phyloP scores from a whole-genome alignment of 768 basidiomycete genomes.

The Leccinum sublutescens region DNA sequence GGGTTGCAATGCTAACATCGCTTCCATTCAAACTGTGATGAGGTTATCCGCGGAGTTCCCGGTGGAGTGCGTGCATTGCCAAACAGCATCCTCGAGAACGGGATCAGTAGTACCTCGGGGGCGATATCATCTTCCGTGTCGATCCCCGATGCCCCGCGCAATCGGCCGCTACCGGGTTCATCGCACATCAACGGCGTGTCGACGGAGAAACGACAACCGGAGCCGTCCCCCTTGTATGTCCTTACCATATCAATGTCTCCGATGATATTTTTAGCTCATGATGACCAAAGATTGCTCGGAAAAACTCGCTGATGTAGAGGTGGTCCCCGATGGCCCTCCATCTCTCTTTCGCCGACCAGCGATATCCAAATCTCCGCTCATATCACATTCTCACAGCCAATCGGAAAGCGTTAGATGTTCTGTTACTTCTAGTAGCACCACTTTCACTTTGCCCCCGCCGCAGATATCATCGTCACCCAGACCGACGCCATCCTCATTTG shows the following conservation, averaged over 20 bases:
- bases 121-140: constrained; percentile 22
- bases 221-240: constrained; percentile 26
- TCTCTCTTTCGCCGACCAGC: constrained; percentile 39
- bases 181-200: constrained; percentile 18
- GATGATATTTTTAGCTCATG: constrained; percentile 10
- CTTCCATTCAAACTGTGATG: constrained; percentile 18
- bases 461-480: constrained; percentile 38
- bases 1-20: constrained; percentile 23
- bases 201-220: constrained; percentile 18
- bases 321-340: constrained; percentile 12
- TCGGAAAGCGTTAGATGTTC: constrained; percentile 46
- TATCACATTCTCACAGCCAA: constrained; percentile 47
- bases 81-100: constrained; percentile 26
- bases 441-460: constrained; percentile 9
- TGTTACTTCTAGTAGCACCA: constrained; percentile 8
- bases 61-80: constrained; percentile 14
- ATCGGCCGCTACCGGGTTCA: constrained; percentile 9
- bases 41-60: constrained; percentile 30
- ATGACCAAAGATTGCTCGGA: constrained; percentile 15
- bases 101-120: constrained; percentile 27
- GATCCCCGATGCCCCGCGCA: constrained; percentile 14
- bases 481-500: constrained; percentile 35
- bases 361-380: constrained; percentile 42
- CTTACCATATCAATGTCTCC: background rate
- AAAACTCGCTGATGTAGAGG: constrained; percentile 14